Conservation (phyloP, 805 yeast genomes). For the Ogataea ganodermae region DNA sequence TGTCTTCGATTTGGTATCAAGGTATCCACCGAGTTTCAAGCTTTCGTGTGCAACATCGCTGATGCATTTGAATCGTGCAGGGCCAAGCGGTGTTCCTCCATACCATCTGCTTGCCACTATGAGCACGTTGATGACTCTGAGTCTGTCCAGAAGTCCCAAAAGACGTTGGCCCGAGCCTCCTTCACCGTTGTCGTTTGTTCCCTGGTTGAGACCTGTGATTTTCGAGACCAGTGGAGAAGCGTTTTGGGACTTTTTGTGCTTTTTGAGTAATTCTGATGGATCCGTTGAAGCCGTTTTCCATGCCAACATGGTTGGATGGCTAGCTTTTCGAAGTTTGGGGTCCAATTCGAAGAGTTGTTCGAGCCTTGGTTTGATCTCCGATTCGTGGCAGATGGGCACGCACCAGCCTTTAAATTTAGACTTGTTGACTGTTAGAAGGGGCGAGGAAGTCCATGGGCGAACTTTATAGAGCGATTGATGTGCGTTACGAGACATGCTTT, state of each 20-base stretch:
- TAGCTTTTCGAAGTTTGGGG: slow-evolving; percentile 54
- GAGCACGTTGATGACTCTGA: slow-evolving; percentile 52
- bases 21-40: slow-evolving; percentile 40
- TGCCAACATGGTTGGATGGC: slow-evolving; percentile 75
- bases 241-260: slow-evolving; percentile 1
- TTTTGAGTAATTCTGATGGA: not conserved
- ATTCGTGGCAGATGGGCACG: slow-evolving; percentile 38
- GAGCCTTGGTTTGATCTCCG: slow-evolving; percentile 47
- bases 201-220: slow-evolving; percentile 47
- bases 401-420: slow-evolving; percentile 71
- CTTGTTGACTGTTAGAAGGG: slow-evolving; percentile 47
- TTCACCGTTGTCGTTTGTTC: slow-evolving; percentile 71
- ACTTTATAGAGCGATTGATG: not conserved
- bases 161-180: slow-evolving; percentile 69
- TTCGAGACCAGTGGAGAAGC: slow-evolving; percentile 12
- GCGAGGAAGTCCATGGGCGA: slow-evolving; percentile 44
- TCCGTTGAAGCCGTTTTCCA: slow-evolving; percentile 55
- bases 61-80: slow-evolving; percentile 69
- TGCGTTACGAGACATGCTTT: too few species aligned
- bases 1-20: slow-evolving; percentile 10
- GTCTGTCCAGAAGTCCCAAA: slow-evolving; percentile 52
- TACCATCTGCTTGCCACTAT: slow-evolving; percentile 81
- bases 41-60: slow-evolving; percentile 57
- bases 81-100: slow-evolving; percentile 76
- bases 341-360: slow-evolving; percentile 44